Conservation (phyloP, 352 stramenopile species). For the Pythium sp. region DNA sequence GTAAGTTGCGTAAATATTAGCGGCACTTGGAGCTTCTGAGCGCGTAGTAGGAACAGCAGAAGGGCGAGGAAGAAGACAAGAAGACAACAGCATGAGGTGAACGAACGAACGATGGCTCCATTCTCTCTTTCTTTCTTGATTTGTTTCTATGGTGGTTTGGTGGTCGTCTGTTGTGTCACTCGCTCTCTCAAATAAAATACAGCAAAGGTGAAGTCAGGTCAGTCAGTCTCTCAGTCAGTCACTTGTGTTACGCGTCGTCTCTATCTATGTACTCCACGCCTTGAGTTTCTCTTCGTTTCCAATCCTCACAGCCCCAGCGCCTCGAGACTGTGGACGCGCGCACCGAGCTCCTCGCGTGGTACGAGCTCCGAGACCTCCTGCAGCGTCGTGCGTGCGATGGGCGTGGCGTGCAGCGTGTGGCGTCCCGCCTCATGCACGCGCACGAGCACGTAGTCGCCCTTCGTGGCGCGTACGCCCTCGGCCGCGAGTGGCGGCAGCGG, state of each 20-base stretch:
- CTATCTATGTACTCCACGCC: background rate
- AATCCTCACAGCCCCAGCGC: conserved; percentile 23
- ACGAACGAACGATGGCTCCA: background rate
- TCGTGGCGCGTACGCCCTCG: conserved; percentile 40
- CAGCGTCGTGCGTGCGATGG: conserved; percentile 72
- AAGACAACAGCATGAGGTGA: background rate
- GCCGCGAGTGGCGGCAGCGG: conserved; percentile 33
- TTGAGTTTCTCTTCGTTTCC: background rate
- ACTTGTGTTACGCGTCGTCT: background rate
- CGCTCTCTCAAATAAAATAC: conserved; percentile 2
- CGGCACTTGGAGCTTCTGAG: background rate
- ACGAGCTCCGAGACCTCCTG: conserved; percentile 55
- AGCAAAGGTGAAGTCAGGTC: conserved; percentile 6
- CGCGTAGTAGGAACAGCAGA: background rate
- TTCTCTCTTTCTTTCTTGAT: background rate
- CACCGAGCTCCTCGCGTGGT: conserved; percentile 54
- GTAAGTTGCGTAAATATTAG: conserved; percentile 7
- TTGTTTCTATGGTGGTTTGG: background rate
- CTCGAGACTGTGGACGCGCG: conserved; percentile 36
- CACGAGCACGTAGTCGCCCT: conserved; percentile 85
- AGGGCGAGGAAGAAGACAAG: background rate
- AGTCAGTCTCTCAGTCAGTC: background rate
- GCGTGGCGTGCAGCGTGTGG: conserved; percentile 81
- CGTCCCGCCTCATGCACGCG: conserved; percentile 75
- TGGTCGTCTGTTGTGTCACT: background rate